Evolutionary conservation across 176 grass and related monocot species (phyloP).

Genomic region (Eragrostis nindensis): DNA sequence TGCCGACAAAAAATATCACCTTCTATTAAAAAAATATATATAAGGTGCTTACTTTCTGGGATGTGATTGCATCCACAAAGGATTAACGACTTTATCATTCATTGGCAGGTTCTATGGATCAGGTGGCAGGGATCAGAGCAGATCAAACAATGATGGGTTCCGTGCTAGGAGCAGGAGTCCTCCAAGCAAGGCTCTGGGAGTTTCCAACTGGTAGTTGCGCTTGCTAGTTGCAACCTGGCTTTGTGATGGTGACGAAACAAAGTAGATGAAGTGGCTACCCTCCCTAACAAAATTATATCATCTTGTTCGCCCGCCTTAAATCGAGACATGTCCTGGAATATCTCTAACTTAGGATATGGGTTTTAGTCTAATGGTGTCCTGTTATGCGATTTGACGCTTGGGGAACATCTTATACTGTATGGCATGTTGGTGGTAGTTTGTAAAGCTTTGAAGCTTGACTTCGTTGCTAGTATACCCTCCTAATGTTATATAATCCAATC

Average conservation of each 20-base stretch:
- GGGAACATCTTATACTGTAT: constrained; percentile 26
- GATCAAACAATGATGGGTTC: constrained; percentile 17
- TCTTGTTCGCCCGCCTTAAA: constrained; percentile 4
- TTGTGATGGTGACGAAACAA: constrained; percentile 42
- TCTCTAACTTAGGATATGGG: constrained; percentile 48
- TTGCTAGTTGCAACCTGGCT: constrained; percentile 11
- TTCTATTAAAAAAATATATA: background rate
- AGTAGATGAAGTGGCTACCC: constrained; percentile 33
- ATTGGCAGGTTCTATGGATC: constrained; percentile 55
- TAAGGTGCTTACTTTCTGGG: background rate
- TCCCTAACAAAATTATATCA: constrained; percentile 41
- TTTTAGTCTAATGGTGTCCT: constrained; percentile 24
- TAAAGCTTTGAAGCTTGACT: constrained; percentile 32
- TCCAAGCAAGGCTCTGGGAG: constrained; percentile 46
- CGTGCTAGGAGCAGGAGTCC: constrained; percentile 62
- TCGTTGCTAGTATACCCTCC: constrained; percentile 35
- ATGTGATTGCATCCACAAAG: constrained; percentile 5
- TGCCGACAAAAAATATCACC: background rate
- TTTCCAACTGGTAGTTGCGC: constrained; percentile 53
- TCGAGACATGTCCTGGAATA: constrained; percentile 37
- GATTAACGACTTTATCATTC: background rate
- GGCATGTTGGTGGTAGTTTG: background rate
- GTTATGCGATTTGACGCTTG: constrained; percentile 20
- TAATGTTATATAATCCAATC: constrained; percentile 30
- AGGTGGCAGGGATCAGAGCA: constrained; percentile 37